A percentile compares a stretch with the other conserved stretches of the same genome.
phyloP scores from a whole-genome alignment of 257 asterid species.

The Gentiana macrophylla region DNA sequence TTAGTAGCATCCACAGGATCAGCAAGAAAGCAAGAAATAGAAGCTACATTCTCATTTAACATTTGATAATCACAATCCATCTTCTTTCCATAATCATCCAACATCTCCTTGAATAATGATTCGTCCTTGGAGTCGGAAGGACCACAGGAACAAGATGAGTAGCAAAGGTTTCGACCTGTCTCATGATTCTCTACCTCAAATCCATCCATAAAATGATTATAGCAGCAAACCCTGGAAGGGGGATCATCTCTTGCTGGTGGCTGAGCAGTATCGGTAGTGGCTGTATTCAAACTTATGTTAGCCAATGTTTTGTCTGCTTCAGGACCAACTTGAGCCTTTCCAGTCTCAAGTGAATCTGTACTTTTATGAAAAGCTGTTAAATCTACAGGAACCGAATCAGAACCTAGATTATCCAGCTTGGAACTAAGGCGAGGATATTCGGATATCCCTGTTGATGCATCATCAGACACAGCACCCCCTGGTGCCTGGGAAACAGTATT shows the following conservation, averaged over 20 bases:
- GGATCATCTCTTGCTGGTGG: constrained; percentile 22
- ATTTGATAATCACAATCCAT: constrained; percentile 19
- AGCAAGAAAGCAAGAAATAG: constrained; percentile 8
- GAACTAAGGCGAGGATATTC: constrained; percentile 16
- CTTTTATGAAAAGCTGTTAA: constrained; percentile 18
- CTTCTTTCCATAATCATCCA: constrained; percentile 19
- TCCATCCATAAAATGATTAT: constrained; percentile 22
- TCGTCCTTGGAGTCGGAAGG: constrained; percentile 15
- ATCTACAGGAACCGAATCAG: constrained; percentile 22
- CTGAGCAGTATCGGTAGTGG: constrained; percentile 22
- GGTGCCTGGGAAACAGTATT: constrained; percentile 12
- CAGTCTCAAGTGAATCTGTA: constrained; percentile 22
- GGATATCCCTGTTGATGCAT: constrained; percentile 12
- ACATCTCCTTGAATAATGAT: constrained; percentile 12
- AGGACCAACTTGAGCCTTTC: constrained; percentile 15
- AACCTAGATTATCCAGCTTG: constrained; percentile 28
- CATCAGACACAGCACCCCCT: constrained; percentile 9
- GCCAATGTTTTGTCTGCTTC: constrained; percentile 18
- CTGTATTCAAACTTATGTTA: constrained; percentile 18
- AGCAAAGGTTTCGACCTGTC: constrained; percentile 16
- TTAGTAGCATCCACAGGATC: constrained; percentile 9
- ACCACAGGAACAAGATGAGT: constrained; percentile 16
- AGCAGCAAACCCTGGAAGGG: constrained; percentile 20
- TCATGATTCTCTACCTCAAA: constrained; percentile 10
- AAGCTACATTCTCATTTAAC: constrained; percentile 13